Conservation (phyloP, 495 filamentous ascomycete species). For the Friedmanniomyces endolithicus region DNA sequence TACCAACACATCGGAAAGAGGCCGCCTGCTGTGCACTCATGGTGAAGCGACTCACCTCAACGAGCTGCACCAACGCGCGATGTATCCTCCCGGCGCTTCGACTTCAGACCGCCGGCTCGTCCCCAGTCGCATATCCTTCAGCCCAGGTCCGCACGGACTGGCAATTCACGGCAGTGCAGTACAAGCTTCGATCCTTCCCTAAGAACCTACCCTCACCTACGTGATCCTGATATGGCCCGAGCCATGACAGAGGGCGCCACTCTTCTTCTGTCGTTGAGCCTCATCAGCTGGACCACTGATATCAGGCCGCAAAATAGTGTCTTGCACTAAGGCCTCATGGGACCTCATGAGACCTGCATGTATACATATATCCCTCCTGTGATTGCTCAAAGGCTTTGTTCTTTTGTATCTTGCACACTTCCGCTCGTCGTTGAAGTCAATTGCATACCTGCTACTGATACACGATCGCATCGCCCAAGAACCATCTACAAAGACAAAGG, state of each 20-base stretch:
- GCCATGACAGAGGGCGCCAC: background rate
- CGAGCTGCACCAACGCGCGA: background rate
- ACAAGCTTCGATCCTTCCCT: background rate
- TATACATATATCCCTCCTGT: background rate
- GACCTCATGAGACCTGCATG: background rate
- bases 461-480: background rate
- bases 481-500: background rate
- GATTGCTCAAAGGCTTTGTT: constrained; percentile 1
- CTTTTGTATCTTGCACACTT: background rate
- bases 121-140: background rate
- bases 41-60: background rate
- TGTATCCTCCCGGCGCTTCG: background rate
- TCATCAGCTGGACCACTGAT: background rate
- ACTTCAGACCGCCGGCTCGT: background rate
- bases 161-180: background rate
- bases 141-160: background rate
- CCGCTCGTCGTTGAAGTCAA: too few species aligned
- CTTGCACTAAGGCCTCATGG: background rate
- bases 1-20: background rate
- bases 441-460: background rate
- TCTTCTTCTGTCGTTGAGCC: background rate
- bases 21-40: background rate
- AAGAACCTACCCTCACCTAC: background rate
- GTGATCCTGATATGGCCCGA: background rate
- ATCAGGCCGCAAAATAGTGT: background rate